Evolutionary conservation across 805 yeast genomes (phyloP), one percentile per base, ranked within the genome.

Genomic region (Saturnispora hagleri): DNA sequence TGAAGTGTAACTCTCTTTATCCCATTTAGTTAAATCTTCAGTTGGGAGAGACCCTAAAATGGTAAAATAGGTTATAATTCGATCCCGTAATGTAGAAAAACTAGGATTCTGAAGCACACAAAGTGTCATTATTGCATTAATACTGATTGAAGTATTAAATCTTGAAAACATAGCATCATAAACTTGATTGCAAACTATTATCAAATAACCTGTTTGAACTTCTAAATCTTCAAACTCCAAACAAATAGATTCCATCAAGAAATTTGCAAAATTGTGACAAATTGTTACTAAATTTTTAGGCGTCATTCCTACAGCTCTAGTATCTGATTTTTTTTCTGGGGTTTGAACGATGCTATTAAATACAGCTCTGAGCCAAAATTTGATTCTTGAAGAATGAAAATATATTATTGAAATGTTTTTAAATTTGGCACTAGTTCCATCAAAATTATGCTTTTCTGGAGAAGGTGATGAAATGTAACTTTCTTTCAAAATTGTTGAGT

Each of bases 321-420:
- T 61, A 20, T 79, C 83, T 48, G 76, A 79, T 51, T 77, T 73
- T 52, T 75, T 73, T 15, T 68, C 69, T 31, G 59, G 64, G 57
- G 57, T 62, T 46, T 61, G 59, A 43, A 59, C 64, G 13, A 68
- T 46, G 34, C 67, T 56, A 31, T 62, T 59, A 50, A 69, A 62
- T 3, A 67, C 57, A 47, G 64, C 66, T 35, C 70, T 59, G 20
- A 67, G 51, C 69, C 70, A 67, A 7, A 68, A 62, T 27, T 80
- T 84, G 27, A 80, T 64, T 33, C 77, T 71, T 48, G 74, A 71
- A 33, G 72, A 63, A 38, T 82, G 71, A 54, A 72, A 72, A 50
- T 89, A 72, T 10, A 81, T 62, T 55, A 82, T 80, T 2, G 78
- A 65, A 0, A 84, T 68, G 58, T 85, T 86, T 56, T 84, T 84